Evolutionary conservation across 108 stramenopile genomes (phyloP).

Genomic region (Cylindrotheca fusiformis): DNA sequence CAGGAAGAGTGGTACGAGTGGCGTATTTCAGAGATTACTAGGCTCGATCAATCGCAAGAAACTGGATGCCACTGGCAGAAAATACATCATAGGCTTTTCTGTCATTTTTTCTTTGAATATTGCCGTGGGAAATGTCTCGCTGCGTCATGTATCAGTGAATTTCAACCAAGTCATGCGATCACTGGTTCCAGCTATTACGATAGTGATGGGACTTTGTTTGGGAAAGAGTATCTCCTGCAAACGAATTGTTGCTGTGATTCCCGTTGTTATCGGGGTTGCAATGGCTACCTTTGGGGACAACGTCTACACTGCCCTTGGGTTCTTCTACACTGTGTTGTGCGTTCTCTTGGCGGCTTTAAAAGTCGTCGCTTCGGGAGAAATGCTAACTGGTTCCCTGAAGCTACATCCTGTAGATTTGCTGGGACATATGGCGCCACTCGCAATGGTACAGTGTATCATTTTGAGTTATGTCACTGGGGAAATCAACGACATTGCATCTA

Average conservation of each 20-base stretch:
- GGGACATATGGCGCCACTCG: slow-evolving; percentile 81
- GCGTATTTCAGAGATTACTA: slow-evolving; percentile 37
- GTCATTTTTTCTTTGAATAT: slow-evolving; percentile 85
- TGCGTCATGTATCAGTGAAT: slow-evolving; percentile 76
- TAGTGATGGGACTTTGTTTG: slow-evolving; percentile 55
- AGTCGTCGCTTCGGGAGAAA: slow-evolving; percentile 67
- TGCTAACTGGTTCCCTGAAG: slow-evolving; percentile 69
- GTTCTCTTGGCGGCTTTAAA: slow-evolving; percentile 70
- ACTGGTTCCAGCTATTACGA: slow-evolving; percentile 73
- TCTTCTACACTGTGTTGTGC: slow-evolving; percentile 54
- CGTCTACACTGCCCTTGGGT: slow-evolving; percentile 60
- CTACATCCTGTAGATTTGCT: slow-evolving; percentile 80
- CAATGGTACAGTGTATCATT: slow-evolving; percentile 64
- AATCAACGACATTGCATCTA: slow-evolving; percentile 36
- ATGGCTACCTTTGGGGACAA: slow-evolving; percentile 74
- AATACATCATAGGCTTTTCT: slow-evolving; percentile 59
- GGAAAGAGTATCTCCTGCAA: slow-evolving; percentile 43
- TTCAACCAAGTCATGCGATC: slow-evolving; percentile 86
- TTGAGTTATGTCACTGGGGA: slow-evolving; percentile 59
- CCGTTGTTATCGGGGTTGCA: slow-evolving; percentile 65
- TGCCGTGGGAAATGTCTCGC: slow-evolving; percentile 80
- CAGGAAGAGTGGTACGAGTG: slow-evolving; percentile 17
- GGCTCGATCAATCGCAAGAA: slow-evolving; percentile 49
- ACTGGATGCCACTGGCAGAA: slow-evolving; percentile 47
- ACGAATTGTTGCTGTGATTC: slow-evolving; percentile 55